These are phyloP conservation scores for Cryptococcus amylolentus DNA, from an alignment of 1,284 basidiomycete species.

Conservation along the genomic window DNA sequence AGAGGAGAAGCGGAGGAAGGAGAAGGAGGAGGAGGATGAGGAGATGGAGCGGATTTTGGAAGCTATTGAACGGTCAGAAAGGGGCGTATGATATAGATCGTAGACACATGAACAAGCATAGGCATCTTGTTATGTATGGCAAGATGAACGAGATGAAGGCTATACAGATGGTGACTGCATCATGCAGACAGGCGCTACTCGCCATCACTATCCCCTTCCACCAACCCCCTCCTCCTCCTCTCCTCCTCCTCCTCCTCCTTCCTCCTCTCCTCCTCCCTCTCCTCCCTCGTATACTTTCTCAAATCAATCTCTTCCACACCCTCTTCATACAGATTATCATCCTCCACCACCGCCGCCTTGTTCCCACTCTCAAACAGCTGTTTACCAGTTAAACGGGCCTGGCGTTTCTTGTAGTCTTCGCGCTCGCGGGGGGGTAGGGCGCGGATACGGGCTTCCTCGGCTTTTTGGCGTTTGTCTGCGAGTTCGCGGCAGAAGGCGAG, in stretches of 20 bases:
- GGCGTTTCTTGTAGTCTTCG: conserved; percentile 74
- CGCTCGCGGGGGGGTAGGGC: conserved; percentile 75
- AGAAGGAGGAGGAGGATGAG: conserved; percentile 20
- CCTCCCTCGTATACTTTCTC: conserved; percentile 74
- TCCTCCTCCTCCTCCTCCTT: conserved; percentile 55
- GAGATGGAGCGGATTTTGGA: conserved; percentile 31
- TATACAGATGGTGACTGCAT: too few relatives aligned
- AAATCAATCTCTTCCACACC: conserved; percentile 78
- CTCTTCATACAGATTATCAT: conserved; percentile 72
- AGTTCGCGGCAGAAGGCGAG: conserved; percentile 69
- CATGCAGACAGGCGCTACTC: conserved; percentile 14
- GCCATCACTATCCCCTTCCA: conserved; percentile 28
- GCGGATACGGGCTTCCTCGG: conserved; percentile 79
- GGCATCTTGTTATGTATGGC: too few relatives aligned
- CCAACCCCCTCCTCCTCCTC: conserved; percentile 21
- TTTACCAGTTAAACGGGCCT: conserved; percentile 68
- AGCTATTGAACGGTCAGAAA: conserved; percentile 33
- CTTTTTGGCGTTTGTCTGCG: conserved; percentile 58
- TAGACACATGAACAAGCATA: too few relatives aligned
- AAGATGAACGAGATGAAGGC: too few relatives aligned
- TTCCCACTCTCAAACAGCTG: conserved; percentile 78
- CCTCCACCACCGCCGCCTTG: conserved; percentile 62
- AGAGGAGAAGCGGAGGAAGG: conserved; percentile 24
- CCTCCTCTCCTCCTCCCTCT: conserved; percentile 59
- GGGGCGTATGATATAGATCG: not conserved